Conservation (phyloP, 768 basidiomycete genomes). For the Exsudoporus frostii region DNA sequence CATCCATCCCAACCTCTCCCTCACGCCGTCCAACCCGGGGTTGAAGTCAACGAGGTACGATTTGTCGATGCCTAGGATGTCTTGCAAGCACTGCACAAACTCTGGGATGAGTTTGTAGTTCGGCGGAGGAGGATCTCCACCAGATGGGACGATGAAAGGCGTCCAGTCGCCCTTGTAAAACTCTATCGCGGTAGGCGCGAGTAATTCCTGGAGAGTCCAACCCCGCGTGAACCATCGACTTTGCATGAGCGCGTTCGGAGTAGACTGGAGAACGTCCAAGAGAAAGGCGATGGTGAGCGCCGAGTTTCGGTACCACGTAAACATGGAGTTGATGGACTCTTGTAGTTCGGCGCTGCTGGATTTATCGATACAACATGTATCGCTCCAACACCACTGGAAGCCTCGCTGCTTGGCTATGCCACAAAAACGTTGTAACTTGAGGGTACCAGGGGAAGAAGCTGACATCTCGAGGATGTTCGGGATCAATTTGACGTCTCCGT, state of each 20-base stretch:
- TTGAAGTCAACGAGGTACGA: constrained; percentile 19
- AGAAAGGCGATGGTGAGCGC: constrained; percentile 31
- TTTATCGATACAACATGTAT: constrained; percentile 32
- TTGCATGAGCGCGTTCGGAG: constrained; percentile 9
- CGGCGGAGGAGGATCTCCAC: not conserved
- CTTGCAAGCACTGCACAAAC: constrained; percentile 17
- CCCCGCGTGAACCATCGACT: constrained; percentile 28
- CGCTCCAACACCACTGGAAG: constrained; percentile 29
- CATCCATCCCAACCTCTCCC: constrained; percentile 29
- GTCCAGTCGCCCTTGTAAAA: constrained; percentile 28
- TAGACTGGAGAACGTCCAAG: constrained; percentile 15
- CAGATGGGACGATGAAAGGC: constrained; percentile 9
- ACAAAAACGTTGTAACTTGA: constrained; percentile 25
- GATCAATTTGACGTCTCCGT: constrained; percentile 13
- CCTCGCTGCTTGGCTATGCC: constrained; percentile 13
- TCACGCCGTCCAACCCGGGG: constrained; percentile 25
- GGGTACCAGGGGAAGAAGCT: constrained; percentile 13
- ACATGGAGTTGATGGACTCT: constrained; percentile 34
- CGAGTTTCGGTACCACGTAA: constrained; percentile 31
- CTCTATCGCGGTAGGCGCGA: constrained; percentile 23
- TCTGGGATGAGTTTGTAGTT: constrained; percentile 25
- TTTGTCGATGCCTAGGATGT: constrained; percentile 17
- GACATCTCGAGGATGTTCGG: constrained; percentile 17
- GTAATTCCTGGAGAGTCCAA: constrained; percentile 31
- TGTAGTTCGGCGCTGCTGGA: constrained; percentile 29